These are phyloP conservation scores for Penicillium crustosum DNA, from an alignment of 2,329 filamentous ascomycete species.

Conservation along the genomic window DNA sequence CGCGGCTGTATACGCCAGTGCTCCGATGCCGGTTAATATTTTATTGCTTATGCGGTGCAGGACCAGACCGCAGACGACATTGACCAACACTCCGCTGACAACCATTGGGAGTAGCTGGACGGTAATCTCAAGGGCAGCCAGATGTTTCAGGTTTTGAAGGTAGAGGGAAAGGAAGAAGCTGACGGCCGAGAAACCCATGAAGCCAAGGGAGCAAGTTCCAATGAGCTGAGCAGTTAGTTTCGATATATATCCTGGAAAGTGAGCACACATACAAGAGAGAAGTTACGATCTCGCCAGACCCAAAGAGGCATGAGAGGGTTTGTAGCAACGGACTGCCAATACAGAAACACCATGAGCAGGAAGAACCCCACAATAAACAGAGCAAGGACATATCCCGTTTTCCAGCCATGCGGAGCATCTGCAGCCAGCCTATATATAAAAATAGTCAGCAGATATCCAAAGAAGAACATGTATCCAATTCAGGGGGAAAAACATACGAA, in stretches of 20 bases:
- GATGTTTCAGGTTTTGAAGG: constrained; percentile 58
- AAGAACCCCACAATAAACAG: constrained; percentile 60
- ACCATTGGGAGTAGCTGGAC: constrained; percentile 66
- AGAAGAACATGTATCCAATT: background rate
- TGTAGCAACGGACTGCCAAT: constrained; percentile 60
- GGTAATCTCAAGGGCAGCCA: constrained; percentile 59
- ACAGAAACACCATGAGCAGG: constrained; percentile 57
- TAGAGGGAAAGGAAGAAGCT: constrained; percentile 66
- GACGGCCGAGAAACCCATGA: constrained; percentile 61
- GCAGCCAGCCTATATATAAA: constrained; percentile 44
- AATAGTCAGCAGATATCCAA: constrained; percentile 1
- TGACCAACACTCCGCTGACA: constrained; percentile 62
- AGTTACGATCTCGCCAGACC: constrained; percentile 62
- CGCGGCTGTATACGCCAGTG: constrained; percentile 42
- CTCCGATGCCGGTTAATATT: constrained; percentile 57
- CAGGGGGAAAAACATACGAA: constrained; percentile 46
- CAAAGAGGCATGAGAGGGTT: constrained; percentile 55
- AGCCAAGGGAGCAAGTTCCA: constrained; percentile 57
- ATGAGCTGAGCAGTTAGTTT: constrained; percentile 49
- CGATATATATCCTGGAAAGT: background rate
- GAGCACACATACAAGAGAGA: constrained; percentile 54
- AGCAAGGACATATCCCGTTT: constrained; percentile 60
- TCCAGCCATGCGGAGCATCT: constrained; percentile 63
- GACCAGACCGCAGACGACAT: constrained; percentile 61
- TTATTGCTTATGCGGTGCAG: constrained; percentile 66